Base-by-base conservation (phyloP, 1,284 basidiomycete genomes). In the Apiotrichum laibachii region DNA sequence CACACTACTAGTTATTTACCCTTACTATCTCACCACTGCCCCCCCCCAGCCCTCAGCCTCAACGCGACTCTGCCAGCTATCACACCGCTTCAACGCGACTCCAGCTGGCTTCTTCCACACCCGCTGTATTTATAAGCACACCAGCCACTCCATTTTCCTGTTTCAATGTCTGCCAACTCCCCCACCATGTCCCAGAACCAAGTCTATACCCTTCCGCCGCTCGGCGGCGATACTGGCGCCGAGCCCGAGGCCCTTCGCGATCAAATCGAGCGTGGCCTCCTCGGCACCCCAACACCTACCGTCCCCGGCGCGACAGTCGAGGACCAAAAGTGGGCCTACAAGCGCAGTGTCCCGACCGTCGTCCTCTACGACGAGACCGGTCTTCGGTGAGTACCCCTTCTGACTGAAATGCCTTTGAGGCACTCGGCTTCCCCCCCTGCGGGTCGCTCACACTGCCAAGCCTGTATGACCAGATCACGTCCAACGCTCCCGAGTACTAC, bases 291-390 rank as follows among this genome's bases (percentile, higher is more conserved):
- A 8, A 54, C 62, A 35, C 45, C 61, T 1, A 67, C 66, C 12
- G 60, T 77, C 19, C 77, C 77, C 8, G 77, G 77, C 18, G 43
- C 61, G 5, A 63, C 55, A 5, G 59, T 55, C 5, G 75, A 72
- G 50, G 76, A 78, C 58, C 57, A 60, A 50, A 34, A 62, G 22
- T 80, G 75, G 75, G 67, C 68, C 6, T 80, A 73, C 55, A 76
- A 83, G 63, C 88, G 86, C 72, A 82, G 83, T 18, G 78, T 97
- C 13, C 92, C 93, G 6, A 95, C 92, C 0, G 81, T 91, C 71
- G 83, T 96, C 16, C 82, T 96, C 12, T 96, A 96, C 77, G 86
- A 93, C 68, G 90, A 94, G 72, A 82, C 80, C 31, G 93, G 93
- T 3, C 81, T 97, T 55, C 82, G 73, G 75, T 76, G 59, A 61